Evolutionary conservation across 228 moss, liverwort and hornwort species (phyloP), one percentile per base, ranked within the genome.

Genomic region (Sphagnum magellanicum): DNA sequence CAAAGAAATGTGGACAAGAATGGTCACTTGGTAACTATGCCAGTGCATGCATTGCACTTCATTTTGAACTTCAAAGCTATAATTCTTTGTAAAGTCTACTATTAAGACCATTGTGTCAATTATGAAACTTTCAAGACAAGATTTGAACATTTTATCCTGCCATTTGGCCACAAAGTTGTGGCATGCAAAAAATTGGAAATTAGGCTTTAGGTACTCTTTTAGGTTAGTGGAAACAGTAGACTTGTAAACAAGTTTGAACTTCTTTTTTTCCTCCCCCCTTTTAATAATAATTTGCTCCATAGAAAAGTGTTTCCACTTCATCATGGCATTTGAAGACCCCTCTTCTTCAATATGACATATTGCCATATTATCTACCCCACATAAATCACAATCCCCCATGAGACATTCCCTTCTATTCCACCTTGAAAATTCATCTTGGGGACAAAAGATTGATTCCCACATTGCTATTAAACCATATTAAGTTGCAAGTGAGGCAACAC

Each of bases 41-140:
- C 63, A 71, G 15, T 71, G 71, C 5, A 10, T 5, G 5, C 3
- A 5, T 14, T 71, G 64, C 0, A 64, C 50, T 48, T 71, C 14
- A 55, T 71, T 60, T 4, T 71, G 71, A 4, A 8, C 10, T 9
- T 71, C 48, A 53, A n/a, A 71, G 1, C 47, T 64, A 7, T 71
- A 71, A 5, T 55, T 71, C 13, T 71, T 7, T 0, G 4, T 5
- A 48, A 63, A 71, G 52, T 71, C 52, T 0, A 71, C 63, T 0
- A 53, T 0, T 7, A 52, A 71, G 10, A 64, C 64, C 5, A 71
- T 11, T 5, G 5, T 53, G 0, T 64, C 64, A 8, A 53, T 52
- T 52, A 47, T 4, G 63, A 71, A 12, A 48, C 14, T 5, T 15
- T 14, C 52, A 10, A 16, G 52, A 62, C 1, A n/a, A 1, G 6